Percentiles rank a stretch among this genome's conserved stretches.
These are phyloP conservation scores for Fusarium illudens DNA, from an alignment of 2,329 filamentous ascomycete genomes.

Conservation along the genomic window DNA sequence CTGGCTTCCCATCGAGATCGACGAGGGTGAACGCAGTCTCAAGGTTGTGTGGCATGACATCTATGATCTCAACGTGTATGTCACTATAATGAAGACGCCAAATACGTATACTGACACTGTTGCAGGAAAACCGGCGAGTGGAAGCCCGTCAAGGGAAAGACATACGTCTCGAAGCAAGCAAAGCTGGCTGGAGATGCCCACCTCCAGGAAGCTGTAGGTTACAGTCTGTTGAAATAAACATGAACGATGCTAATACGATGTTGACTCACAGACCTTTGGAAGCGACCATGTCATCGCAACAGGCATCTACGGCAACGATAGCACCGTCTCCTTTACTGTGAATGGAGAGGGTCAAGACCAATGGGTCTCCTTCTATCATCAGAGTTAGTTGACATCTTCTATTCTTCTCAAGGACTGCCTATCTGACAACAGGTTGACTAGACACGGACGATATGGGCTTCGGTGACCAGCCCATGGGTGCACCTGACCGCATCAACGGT, in stretches of 20 bases:
- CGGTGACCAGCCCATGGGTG: constrained; percentile 62
- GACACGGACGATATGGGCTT: constrained; percentile 69
- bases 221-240: accelerated
- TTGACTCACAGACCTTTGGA: constrained; percentile 50
- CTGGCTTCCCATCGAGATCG: constrained; percentile 62
- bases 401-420: not conserved
- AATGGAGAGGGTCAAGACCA: constrained; percentile 58
- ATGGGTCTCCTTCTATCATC: constrained; percentile 65
- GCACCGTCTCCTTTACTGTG: constrained; percentile 59
- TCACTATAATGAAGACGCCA: constrained; percentile 1
- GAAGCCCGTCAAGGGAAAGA: constrained; percentile 55
- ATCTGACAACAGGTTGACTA: not conserved
- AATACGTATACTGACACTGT: not conserved
- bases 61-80: constrained; percentile 61
- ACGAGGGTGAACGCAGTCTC: constrained; percentile 58
- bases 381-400: constrained; percentile 45
- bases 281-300: constrained; percentile 57
- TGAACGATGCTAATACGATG: not conserved
- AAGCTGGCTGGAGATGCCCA: constrained; percentile 54
- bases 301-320: constrained; percentile 62
- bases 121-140: constrained; percentile 56
- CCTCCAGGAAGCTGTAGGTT: constrained; percentile 57
- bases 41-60: constrained; percentile 61
- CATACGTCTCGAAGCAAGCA: constrained; percentile 56
- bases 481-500: constrained; percentile 67